Evolutionary conservation across 352 stramenopile species (phyloP).

Genomic region (Blastocystis hominis): DNA sequence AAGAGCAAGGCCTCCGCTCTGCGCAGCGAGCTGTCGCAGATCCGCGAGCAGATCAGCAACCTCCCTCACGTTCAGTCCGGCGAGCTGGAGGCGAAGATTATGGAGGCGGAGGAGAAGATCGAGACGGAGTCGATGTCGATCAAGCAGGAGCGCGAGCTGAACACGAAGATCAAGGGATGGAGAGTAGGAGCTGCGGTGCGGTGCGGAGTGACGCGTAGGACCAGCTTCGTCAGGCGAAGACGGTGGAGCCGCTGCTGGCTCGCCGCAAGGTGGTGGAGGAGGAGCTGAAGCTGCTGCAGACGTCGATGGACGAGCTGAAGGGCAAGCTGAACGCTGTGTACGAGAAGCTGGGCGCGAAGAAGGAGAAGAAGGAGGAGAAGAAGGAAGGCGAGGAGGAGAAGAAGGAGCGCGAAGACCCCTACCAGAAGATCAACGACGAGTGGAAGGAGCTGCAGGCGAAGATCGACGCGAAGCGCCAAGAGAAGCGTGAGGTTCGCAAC

Average conservation of each 20-base stretch:
- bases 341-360: background rate
- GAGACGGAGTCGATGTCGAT: constrained; percentile 13
- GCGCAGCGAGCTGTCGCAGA: background rate
- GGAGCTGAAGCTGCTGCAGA: background rate
- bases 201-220: background rate
- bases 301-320: background rate
- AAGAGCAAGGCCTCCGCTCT: background rate
- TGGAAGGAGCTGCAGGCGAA: background rate
- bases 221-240: background rate
- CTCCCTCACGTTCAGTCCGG: background rate
- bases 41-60: background rate
- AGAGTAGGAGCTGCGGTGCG: background rate
- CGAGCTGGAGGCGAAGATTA: constrained; percentile 6
- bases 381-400: background rate
- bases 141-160: constrained; percentile 26
- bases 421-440: constrained; percentile 49
- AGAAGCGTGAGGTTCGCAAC: background rate
- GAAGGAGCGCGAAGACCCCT: constrained; percentile 8
- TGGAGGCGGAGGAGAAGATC: constrained; percentile 3
- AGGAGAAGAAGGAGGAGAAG: constrained; percentile 34
- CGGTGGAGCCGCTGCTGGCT: background rate
- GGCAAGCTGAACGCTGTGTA: constrained; percentile 4
- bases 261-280: background rate
- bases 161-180: background rate
- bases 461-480: constrained; percentile 13